Conservation (phyloP, 2,329 filamentous ascomycete species). For the Arthroderma sp. region DNA sequence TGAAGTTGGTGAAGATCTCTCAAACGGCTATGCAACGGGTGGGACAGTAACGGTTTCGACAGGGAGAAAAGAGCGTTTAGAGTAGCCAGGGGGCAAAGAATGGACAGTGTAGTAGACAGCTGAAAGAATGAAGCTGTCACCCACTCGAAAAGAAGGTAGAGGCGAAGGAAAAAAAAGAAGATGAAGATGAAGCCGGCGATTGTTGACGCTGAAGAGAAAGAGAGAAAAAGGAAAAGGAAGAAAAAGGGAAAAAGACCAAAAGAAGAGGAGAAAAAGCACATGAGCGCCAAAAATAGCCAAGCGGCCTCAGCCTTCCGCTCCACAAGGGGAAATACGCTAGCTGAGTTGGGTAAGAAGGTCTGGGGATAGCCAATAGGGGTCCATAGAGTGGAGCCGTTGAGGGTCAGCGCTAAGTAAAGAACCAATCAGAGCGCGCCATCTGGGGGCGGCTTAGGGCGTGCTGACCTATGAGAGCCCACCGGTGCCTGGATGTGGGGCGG, state of each 20-base stretch:
- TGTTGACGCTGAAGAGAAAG: conserved; percentile 4
- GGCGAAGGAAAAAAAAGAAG: conserved; percentile 11
- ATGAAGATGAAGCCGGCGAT: conserved; percentile 7
- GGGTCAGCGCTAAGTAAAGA: neutral
- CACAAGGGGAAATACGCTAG: conserved; percentile 1
- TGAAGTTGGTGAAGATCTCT: neutral
- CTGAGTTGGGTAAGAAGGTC: neutral
- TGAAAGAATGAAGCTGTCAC: conserved; percentile 53
- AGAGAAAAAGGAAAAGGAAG: conserved; percentile 11
- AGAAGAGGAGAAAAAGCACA: neutral
- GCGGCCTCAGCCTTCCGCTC: neutral
- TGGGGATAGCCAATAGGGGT: neutral
- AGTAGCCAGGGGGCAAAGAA: conserved; percentile 25
- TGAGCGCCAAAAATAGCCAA: conserved; percentile 1
- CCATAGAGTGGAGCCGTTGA: neutral
- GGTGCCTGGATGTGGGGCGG: too few relatives aligned
- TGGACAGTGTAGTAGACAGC: conserved; percentile 41
- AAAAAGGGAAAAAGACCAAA: neutral
- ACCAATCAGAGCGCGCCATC: neutral
- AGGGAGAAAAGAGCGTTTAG: conserved; percentile 10
- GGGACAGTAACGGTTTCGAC: conserved; percentile 8
- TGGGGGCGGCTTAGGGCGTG: too few relatives aligned
- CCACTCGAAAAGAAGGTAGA: conserved; percentile 23
- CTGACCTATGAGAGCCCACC: too few relatives aligned
- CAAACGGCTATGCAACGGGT: neutral